These are phyloP conservation scores for Ananas comosus DNA, from an alignment of 176 grass and related monocot genomes.

Conservation along the genomic window DNA sequence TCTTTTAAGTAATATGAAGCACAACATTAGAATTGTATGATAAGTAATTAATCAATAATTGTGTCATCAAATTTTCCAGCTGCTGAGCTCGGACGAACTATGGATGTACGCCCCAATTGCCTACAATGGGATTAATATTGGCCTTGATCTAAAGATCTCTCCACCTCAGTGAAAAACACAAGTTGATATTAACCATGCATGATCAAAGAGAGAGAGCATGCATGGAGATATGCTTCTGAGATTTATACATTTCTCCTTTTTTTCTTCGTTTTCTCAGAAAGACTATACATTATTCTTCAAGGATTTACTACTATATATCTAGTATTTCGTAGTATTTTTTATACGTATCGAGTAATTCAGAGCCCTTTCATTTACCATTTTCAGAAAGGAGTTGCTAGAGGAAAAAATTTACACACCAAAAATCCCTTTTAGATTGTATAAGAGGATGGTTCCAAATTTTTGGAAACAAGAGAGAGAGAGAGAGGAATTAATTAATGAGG, in stretches of 20 bases:
- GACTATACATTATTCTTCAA: too few species aligned
- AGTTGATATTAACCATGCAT: background rate
- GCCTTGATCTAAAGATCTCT: conserved; percentile 50
- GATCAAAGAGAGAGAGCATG: background rate
- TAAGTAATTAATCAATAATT: background rate
- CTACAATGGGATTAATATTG: conserved; percentile 72
- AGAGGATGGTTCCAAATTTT: background rate
- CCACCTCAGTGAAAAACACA: conserved; percentile 23
- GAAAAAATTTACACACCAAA: background rate
- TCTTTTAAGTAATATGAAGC: background rate
- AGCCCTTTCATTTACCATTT: background rate
- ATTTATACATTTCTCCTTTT: background rate
- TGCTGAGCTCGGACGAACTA: conserved; percentile 65
- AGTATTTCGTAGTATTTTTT: background rate
- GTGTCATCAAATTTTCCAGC: conserved; percentile 29
- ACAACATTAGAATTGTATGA: background rate
- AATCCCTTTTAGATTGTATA: background rate
- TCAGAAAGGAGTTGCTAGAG: background rate
- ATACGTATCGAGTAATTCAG: background rate
- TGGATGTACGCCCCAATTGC: conserved; percentile 87
- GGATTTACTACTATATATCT: too few species aligned
- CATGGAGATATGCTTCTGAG: background rate
- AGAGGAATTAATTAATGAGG: too few species aligned
- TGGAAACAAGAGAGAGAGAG: too few species aligned
- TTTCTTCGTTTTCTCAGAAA: too few species aligned